Percentiles rank a stretch among this genome's conserved stretches.
phyloP scores from a whole-genome alignment of 371 early-diverging fungal genomes.

The Saksenaea vasiformis region DNA sequence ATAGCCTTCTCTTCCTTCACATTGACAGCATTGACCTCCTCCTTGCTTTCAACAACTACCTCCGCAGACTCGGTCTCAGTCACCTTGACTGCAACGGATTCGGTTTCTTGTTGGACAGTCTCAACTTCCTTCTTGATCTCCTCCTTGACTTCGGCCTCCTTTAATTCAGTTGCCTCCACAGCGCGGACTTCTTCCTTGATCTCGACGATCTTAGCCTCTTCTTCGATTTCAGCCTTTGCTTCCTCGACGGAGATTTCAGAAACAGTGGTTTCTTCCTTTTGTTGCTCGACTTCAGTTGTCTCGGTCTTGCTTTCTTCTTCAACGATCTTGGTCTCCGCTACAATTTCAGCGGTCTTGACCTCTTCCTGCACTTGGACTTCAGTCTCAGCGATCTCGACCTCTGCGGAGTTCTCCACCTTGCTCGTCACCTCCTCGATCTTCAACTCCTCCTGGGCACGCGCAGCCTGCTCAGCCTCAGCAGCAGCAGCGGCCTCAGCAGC shows the following conservation, averaged over 20 bases:
- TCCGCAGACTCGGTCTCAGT: not conserved
- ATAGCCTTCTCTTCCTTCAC: not conserved
- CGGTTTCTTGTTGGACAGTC: not conserved
- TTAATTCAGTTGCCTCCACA: not conserved
- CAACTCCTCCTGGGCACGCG: not conserved
- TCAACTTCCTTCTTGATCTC: not conserved
- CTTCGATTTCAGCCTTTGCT: not conserved
- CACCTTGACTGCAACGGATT: not conserved
- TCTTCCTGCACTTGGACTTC: not conserved
- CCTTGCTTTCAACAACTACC: not conserved
- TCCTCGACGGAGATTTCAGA: not conserved
- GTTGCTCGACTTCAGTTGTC: conserved; percentile 5
- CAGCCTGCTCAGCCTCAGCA: not conserved
- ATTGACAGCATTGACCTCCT: not conserved
- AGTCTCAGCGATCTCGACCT: not conserved
- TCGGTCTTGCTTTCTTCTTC: not conserved
- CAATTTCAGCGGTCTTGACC: conserved; percentile 9
- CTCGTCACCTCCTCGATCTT: not conserved
- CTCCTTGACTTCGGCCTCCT: not conserved
- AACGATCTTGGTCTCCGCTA: not conserved
- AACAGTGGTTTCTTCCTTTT: too few species aligned
- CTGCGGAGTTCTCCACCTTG: not conserved
- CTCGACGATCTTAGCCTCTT: not conserved
- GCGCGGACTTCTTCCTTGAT: not conserved
- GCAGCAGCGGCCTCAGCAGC: conserved; percentile 11